Base-by-base conservation (phyloP, 2,329 filamentous ascomycete genomes). In the Trichoderma atrobrunneum region DNA sequence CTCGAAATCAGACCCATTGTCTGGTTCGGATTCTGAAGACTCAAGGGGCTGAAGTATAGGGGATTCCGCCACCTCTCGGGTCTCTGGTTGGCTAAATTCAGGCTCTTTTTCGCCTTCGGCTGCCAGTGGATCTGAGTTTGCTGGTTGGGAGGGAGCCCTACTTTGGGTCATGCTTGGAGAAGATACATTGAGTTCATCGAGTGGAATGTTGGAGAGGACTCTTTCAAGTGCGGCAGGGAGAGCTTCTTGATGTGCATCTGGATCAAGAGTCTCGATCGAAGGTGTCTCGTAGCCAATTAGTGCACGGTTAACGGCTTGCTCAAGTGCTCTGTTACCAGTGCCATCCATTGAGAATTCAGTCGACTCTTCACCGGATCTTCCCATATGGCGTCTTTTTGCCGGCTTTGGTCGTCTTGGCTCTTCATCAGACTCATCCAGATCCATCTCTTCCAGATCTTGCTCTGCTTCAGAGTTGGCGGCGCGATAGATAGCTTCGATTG, bases 251-350 rank as follows among this genome's bases (percentile, higher is more conserved):
- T 7, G 5, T 26, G 21, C 5, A 36, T 62, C 21, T n/a, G 26
- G 3, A 18, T 12, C 21, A 10, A 16, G 1, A 26, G 4, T 5
- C 2, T 12, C 28, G 5, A 0, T 7, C 5, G 11, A 3, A 30
- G 56, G 3, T 7, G 6, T 26, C 6, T 26, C 10, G 1, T 1
- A 3, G 43, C 39, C 3, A 7, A 4, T 3, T 14, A 1, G 3
- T 34, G 57, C 28, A n/a, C 14, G 24, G 7, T 28, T 1, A 16
- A 34, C 2, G n/a, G 56, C 28, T 34, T 14, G 18, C 32, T 10
- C 2, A 36, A 34, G 11, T 51, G 36, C 5, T 4, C 2, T 30
- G 18, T 5, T 48, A n/a, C 12, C 3, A 4, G 12, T 39, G 14
- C n/a, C 3, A 3, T 34, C 18, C 4, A 26, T 8, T 24, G 36